Evolutionary conservation across 441 rosid species (phyloP).

Genomic region (Breynia disticha): DNA sequence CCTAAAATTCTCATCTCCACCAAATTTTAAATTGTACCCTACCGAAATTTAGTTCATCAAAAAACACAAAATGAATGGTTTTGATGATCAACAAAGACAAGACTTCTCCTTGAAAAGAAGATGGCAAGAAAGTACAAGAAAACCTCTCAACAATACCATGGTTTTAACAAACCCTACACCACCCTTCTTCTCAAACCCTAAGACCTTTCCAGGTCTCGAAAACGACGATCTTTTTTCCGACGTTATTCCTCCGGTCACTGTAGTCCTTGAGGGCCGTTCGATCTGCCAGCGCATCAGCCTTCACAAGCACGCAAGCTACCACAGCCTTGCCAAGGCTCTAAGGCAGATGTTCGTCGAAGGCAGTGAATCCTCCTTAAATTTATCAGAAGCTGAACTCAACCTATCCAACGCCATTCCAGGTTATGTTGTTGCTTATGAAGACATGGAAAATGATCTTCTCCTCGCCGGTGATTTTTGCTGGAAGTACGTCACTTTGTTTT

Average conservation of each 20-base stretch:
- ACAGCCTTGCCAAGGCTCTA: conserved; percentile 66
- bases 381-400: conserved; percentile 34
- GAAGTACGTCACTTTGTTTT: conserved; percentile 38
- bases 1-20: not conserved
- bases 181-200: conserved; percentile 21
- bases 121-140: conserved; percentile 29
- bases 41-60: not conserved
- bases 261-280: conserved; percentile 78
- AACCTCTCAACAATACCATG: not conserved
- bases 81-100: conserved; percentile 37
- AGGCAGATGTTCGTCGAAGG: conserved; percentile 73
- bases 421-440: conserved; percentile 72
- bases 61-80: conserved; percentile 23
- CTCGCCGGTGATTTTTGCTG: conserved; percentile 86
- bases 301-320: conserved; percentile 67
- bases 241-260: conserved; percentile 73
- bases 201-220: conserved; percentile 37
- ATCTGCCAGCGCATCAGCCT: conserved; percentile 79
- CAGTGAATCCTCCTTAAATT: conserved; percentile 10
- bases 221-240: conserved; percentile 53
- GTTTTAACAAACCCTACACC: conserved; percentile 9
- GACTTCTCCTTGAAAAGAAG: conserved; percentile 37
- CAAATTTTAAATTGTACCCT: not conserved
- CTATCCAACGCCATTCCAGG: conserved; percentile 80
- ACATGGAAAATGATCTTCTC: conserved; percentile 82